These are phyloP conservation scores for Pigoraptor vietnamica DNA, from an alignment of 78 protist species.

Conservation along the genomic window DNA sequence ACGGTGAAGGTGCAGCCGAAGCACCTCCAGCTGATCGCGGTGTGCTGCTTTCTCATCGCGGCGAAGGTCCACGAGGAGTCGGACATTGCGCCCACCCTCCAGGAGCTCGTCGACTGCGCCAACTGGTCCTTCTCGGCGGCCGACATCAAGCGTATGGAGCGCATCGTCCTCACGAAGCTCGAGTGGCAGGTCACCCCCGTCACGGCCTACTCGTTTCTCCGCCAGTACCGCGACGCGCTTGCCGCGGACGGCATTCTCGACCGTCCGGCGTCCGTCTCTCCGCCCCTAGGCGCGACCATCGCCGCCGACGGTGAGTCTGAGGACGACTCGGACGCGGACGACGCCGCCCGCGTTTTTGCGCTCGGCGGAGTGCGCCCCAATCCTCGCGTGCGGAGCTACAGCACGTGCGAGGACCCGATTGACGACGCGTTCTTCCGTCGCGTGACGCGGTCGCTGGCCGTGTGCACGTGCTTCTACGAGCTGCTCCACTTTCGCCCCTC, in stretches of 20 bases:
- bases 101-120: slow-evolving; percentile 7
- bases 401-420: background rate
- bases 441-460: background rate
- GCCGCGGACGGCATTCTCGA: background rate
- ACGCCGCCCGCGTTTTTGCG: background rate
- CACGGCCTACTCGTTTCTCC: background rate
- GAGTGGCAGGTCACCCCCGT: slow-evolving; percentile 12
- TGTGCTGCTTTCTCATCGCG: slow-evolving; percentile 16
- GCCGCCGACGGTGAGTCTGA: background rate
- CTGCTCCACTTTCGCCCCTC: background rate
- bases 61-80: slow-evolving; percentile 26
- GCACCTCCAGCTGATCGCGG: slow-evolving; percentile 31
- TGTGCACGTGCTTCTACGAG: background rate
- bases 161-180: slow-evolving; percentile 10
- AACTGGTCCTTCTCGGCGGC: slow-evolving; percentile 3
- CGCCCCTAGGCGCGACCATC: background rate
- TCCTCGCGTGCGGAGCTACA: background rate
- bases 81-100: slow-evolving; percentile 11
- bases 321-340: background rate
- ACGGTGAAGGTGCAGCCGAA: background rate
- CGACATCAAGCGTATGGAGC: slow-evolving; percentile 23
- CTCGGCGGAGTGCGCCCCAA: background rate
- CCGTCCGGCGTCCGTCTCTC: background rate
- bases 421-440: background rate
- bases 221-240: background rate